Evolutionary conservation across 805 yeast species (phyloP), one percentile per base, ranked within the genome.

Genomic region (Tetrapisispora taiwanensis): DNA sequence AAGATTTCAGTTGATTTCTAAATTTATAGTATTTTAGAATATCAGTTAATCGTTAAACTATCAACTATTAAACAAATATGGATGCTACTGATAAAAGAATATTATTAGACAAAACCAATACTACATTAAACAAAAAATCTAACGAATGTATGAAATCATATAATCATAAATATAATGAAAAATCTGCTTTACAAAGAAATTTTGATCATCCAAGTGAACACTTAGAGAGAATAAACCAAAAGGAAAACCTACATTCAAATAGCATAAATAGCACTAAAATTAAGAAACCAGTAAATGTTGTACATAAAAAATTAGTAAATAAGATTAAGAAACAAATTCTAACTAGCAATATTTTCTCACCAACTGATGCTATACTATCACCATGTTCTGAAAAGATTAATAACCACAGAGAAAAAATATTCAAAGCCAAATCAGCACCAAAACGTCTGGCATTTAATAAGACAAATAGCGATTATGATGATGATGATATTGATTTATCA

Each of bases 371-470:
- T 40, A 49, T 76, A 49, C 58, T 78, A 56, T 75, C 81, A 6
- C 83, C 83, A 26, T 74, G 81, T 53, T 69, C 81, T 1, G 73
- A 75, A 48, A 78, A 75, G 54, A 59, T 78, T 47, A 72, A 60
- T 46, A 71, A 70, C 24, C 78, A 74, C 50, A 73, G 68, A 58
- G 51, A 58, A 5, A 54, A 52, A 44, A 40, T 54, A 32, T 50
- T 46, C 36, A 46, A 41, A 17, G 43, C 51, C 14, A 51, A 49
- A 22, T 43, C 54, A 14, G 48, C 51, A 28, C 55, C 57, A 9
- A 48, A 52, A n/a, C 51, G 48, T 32, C 41, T 53, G 44, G 8
- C 24, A 5, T 41, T 41, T 13, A 48, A 33, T 37, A 47, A 46
- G 31, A 38, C 20, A n/a, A 31, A 31, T 10, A 15, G 6, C 18